Evolutionary conservation across 2,329 filamentous ascomycete genomes (phyloP).

Genomic region (Hymenoscyphus infarciens): DNA sequence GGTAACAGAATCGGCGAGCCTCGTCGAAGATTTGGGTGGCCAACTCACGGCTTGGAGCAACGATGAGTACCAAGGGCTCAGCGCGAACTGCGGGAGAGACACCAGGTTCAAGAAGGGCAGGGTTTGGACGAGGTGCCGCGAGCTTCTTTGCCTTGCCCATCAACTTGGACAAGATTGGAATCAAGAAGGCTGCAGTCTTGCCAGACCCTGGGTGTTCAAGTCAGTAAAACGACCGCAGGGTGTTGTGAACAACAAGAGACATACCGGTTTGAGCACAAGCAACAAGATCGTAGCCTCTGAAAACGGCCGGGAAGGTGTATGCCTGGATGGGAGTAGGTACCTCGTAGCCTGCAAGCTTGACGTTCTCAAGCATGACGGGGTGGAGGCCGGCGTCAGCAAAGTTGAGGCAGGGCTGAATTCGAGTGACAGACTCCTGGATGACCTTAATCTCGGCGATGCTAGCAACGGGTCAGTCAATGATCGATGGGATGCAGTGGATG

Average conservation of each 20-base stretch:
- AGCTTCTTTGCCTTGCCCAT: slow-evolving; percentile 96
- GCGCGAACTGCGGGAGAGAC: slow-evolving; percentile 55
- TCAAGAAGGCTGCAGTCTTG: slow-evolving; percentile 89
- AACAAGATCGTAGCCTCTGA: slow-evolving; percentile 75
- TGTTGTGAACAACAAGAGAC: slow-evolving; percentile 29
- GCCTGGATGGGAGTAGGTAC: slow-evolving; percentile 82
- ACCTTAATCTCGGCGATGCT: slow-evolving; percentile 56
- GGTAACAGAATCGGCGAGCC: slow-evolving; percentile 86
- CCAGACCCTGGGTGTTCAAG: slow-evolving; percentile 67
- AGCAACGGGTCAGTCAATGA: slow-evolving; percentile 25
- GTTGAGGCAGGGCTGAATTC: slow-evolving; percentile 47
- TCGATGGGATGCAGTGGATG: background rate
- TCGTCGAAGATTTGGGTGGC: slow-evolving; percentile 96
- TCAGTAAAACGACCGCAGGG: slow-evolving; percentile 9
- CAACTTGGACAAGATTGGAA: slow-evolving; percentile 82
- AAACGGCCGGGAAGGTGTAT: slow-evolving; percentile 77
- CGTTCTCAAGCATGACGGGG: slow-evolving; percentile 75
- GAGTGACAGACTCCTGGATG: slow-evolving; percentile 52
- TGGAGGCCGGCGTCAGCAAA: slow-evolving; percentile 82
- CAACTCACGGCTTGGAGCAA: slow-evolving; percentile 85
- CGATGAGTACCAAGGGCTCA: slow-evolving; percentile 82
- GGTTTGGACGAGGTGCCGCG: slow-evolving; percentile 70
- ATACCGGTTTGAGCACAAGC: slow-evolving; percentile 89
- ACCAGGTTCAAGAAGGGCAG: slow-evolving; percentile 49
- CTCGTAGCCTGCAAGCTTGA: slow-evolving; percentile 67